A percentile compares a stretch with the other conserved stretches of the same genome.
Evolutionary conservation across 202 grass and related monocot species (phyloP).

Genomic region (Miscanthus sacchariflorus): DNA sequence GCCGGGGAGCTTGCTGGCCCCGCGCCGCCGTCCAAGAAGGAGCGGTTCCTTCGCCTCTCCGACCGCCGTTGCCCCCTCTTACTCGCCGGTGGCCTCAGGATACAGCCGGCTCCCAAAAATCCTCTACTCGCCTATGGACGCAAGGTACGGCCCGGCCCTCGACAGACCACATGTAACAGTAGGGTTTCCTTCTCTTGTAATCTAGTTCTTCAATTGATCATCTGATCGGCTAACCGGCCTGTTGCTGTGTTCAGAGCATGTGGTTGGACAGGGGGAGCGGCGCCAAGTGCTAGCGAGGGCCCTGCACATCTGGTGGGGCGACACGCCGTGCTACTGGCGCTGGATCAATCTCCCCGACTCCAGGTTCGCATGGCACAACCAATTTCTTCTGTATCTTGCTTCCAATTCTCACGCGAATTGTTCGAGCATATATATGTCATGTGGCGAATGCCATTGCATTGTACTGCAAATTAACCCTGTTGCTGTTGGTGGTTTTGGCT

Average conservation of each 20-base stretch:
- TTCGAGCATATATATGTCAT: not conserved
- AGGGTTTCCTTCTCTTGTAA: too few relatives aligned
- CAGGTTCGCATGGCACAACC: constrained; percentile 21
- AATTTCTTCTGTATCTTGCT: not conserved
- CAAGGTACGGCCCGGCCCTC: not conserved
- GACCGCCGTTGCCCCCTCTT: not conserved
- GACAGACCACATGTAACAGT: not conserved
- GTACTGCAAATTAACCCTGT: not conserved
- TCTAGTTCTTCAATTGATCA: not conserved
- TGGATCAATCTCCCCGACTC: constrained; percentile 37
- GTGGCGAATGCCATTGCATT: not conserved
- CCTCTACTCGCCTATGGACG: constrained; percentile 15
- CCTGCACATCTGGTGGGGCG: constrained; percentile 32
- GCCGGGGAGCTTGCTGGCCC: not conserved
- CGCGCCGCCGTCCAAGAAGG: constrained; percentile 8
- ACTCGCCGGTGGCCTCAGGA: not conserved
- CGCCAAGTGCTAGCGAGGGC: constrained; percentile 50
- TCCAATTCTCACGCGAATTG: not conserved
- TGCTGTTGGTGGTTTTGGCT: not conserved
- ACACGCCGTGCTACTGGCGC: constrained; percentile 25
- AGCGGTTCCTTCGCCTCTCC: constrained; percentile 1
- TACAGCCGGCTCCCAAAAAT: not conserved
- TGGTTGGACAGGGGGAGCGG: constrained; percentile 43
- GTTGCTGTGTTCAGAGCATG: not conserved
- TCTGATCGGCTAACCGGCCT: not conserved